Evolutionary conservation across 257 asterid species (phyloP).

Genomic region (Buddleja alternifolia): DNA sequence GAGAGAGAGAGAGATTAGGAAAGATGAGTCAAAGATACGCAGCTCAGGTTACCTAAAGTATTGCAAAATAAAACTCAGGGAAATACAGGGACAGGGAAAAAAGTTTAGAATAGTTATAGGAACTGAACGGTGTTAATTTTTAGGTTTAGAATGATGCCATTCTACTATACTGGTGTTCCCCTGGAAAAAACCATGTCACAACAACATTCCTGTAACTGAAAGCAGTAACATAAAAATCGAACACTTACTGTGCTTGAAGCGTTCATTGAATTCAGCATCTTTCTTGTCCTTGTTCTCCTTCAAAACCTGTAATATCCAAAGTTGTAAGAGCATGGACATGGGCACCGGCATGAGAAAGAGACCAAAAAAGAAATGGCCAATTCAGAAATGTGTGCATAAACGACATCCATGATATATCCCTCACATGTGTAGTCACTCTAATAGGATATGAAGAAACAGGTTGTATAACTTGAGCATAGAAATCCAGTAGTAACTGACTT

Average conservation of each 20-base stretch:
- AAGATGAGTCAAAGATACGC: constrained; percentile 4
- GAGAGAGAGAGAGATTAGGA: not conserved
- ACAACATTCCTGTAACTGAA: not conserved
- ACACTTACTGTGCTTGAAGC: constrained; percentile 88
- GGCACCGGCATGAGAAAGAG: constrained; percentile 9
- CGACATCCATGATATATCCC: not conserved
- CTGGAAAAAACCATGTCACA: not conserved
- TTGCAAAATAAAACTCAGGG: constrained; percentile 15
- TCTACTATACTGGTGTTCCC: constrained; percentile 1
- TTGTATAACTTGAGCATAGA: constrained; percentile 8
- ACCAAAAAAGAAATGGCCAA: not conserved
- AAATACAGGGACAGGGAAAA: constrained; percentile 6
- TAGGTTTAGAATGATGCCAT: constrained; percentile 15
- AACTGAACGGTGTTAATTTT: not conserved
- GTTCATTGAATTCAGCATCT: constrained; percentile 94
- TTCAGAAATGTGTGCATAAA: not conserved
- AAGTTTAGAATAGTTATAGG: constrained; percentile 7
- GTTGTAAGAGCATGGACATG: not conserved
- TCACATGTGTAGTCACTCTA: not conserved
- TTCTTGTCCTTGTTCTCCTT: constrained; percentile 91
- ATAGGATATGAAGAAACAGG: not conserved
- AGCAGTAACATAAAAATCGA: constrained; percentile 3
- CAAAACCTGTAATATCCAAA: constrained; percentile 51
- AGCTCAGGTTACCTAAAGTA: constrained; percentile 6
- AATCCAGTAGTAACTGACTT: not conserved